Base-by-base conservation (phyloP, 495 filamentous ascomycete genomes). In the Talaromyces trachyspermus region DNA sequence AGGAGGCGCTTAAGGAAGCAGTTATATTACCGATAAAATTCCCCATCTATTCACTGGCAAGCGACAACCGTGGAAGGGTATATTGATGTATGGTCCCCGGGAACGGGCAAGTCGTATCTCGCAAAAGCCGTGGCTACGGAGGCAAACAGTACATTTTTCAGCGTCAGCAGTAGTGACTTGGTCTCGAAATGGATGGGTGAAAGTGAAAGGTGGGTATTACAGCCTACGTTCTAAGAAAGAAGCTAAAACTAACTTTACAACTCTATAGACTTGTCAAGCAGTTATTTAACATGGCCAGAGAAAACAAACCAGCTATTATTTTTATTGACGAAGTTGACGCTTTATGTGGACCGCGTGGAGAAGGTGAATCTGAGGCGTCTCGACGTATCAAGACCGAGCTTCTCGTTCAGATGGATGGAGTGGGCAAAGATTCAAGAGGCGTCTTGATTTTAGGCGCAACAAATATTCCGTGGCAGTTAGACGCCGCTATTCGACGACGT, bases 101-200 rank as follows among this genome's bases (percentile, higher is more conserved):
- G 92, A 54, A 98, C 92, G 6, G 92, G 92, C 69, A 98, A 98
- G 74, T 88, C 82, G 62, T 95, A 95, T 64, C 74, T 98, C 32
- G 92, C 92, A 50, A 97, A 97, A 61, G 92, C 92, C 7, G 94
- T 98, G 29, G 92, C 92, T 48, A 98, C 92, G 8, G 92, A 98
- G 62, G 94, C 94, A 39, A 97, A 97, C 62, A 95, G 89, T 64
- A 98, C 92, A n/a, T 98, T 98, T 62, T 98, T 98, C 75, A 95
- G 89, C 60, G 89, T 98, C 51, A 94, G 87, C 69, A 91, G 86
- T 70, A 92, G 86, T 71, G 94, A 97, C 62, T 62, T 98, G 66
- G 94, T 97, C 24, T 90, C 85, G 49, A 98, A 98, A 62, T 98
- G 92, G 92, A 97, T 98, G 94, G 92, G 92, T 66, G 92, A 98